These are phyloP conservation scores for Sporisorium iseilematis-ciliati DNA, from an alignment of 1,284 basidiomycete genomes.

Conservation along the genomic window DNA sequence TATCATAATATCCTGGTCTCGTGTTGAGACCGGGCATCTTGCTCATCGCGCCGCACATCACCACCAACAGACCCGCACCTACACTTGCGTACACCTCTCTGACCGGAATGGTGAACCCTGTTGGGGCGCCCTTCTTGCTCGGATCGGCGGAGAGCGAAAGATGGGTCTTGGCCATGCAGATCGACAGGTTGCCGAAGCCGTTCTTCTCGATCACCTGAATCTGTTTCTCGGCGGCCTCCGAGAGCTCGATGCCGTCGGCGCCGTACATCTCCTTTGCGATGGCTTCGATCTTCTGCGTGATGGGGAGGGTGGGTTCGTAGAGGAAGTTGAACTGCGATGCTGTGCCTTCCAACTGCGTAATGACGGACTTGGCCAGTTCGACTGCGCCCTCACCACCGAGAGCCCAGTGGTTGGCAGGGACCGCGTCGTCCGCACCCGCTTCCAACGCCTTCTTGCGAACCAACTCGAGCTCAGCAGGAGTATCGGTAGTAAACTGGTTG, in stretches of 20 bases:
- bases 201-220: conserved; percentile 92
- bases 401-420: conserved; percentile 88
- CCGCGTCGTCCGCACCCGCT: conserved; percentile 93
- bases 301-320: conserved; percentile 61
- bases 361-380: conserved; percentile 64
- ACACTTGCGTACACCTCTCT: conserved; percentile 88
- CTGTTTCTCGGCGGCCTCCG: conserved; percentile 80
- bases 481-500: conserved; percentile 94
- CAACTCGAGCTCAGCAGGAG: conserved; percentile 87
- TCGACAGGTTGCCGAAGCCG: conserved; percentile 78
- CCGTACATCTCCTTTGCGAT: conserved; percentile 69
- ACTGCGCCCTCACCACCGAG: conserved; percentile 64
- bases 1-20: conserved; percentile 77
- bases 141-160: conserved; percentile 65
- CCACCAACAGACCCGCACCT: conserved; percentile 95
- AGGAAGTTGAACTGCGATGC: conserved; percentile 66
- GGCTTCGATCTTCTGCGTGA: conserved; percentile 66
- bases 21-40: conserved; percentile 98
- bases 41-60: conserved; percentile 77
- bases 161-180: conserved; percentile 98
- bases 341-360: conserved; percentile 59
- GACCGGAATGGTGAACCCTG: conserved; percentile 87
- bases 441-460: conserved; percentile 83
- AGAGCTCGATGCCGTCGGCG: conserved; percentile 73
- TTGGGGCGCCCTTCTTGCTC: conserved; percentile 60